phyloP scores from a whole-genome alignment of 1,284 basidiomycete genomes.

The Caloboletus firmus region DNA sequence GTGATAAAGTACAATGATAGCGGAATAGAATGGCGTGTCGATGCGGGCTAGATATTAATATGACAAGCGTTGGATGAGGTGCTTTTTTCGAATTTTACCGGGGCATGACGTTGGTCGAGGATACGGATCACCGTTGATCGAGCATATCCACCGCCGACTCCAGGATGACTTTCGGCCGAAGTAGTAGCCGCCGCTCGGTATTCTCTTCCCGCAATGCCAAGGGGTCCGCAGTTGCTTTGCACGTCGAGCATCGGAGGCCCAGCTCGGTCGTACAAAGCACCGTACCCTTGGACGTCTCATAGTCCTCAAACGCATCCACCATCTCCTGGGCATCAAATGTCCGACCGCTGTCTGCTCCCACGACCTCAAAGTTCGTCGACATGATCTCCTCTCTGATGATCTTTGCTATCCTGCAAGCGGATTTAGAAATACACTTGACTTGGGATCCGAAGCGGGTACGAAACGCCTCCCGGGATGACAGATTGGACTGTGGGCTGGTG shows the following conservation, averaged over 20 bases:
- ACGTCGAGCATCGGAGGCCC: constrained; percentile 62
- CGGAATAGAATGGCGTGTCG: constrained; percentile 1
- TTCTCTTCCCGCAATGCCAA: constrained; percentile 38
- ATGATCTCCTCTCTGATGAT: constrained; percentile 69
- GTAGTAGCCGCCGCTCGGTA: constrained; percentile 59
- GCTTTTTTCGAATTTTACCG: background rate
- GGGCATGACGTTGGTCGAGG: background rate
- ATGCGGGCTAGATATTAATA: background rate
- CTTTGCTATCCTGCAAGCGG: constrained; percentile 57
- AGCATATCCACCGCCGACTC: constrained; percentile 66
- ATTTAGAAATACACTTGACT: constrained; percentile 59
- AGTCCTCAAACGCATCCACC: constrained; percentile 66
- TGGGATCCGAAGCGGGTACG: constrained; percentile 55
- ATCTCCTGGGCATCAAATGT: constrained; percentile 54
- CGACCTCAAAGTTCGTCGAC: constrained; percentile 68
- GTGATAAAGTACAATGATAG: constrained; percentile 23
- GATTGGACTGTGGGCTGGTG: constrained; percentile 38
- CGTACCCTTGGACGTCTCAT: constrained; percentile 48
- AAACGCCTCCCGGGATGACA: constrained; percentile 44
- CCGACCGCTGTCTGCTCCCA: constrained; percentile 53
- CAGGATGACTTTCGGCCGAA: constrained; percentile 70
- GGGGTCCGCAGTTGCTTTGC: constrained; percentile 37
- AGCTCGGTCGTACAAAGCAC: constrained; percentile 71
- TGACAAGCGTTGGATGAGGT: background rate
- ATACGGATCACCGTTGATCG: constrained; percentile 34